These are phyloP conservation scores for Fragilaria crotonensis DNA, from an alignment of 108 stramenopile species.

Conservation along the genomic window DNA sequence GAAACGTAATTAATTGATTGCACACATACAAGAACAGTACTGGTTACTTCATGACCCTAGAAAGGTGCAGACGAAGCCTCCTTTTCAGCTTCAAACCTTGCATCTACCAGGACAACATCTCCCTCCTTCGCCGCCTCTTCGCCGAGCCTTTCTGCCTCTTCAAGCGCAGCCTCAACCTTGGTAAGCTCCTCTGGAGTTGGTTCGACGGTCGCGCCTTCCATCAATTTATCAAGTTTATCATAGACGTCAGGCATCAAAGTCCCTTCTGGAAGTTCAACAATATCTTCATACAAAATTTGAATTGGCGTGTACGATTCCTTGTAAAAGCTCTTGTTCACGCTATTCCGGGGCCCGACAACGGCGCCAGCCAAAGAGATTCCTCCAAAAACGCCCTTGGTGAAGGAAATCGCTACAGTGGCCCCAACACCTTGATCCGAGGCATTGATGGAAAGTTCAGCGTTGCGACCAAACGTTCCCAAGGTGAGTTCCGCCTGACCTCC, in stretches of 20 bases:
- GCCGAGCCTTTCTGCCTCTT: neutral
- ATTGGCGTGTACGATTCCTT: neutral
- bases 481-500: slow-evolving; percentile 8
- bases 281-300: neutral
- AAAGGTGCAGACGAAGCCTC: no score
- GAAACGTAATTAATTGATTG: no score
- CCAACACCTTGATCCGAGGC: slow-evolving; percentile 5
- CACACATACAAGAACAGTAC: no score
- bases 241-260: neutral
- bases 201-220: neutral
- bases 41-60: no score
- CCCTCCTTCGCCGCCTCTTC: slow-evolving; percentile 2
- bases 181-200: neutral
- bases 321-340: slow-evolving; percentile 67
- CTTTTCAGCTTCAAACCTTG: neutral
- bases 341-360: slow-evolving; percentile 36
- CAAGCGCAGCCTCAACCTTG: neutral
- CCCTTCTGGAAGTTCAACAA: neutral
- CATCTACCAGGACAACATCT: slow-evolving; percentile 3
- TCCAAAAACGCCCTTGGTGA: slow-evolving; percentile 54
- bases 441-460: neutral
- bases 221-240: neutral
- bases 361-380: slow-evolving; percentile 69
- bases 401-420: slow-evolving; percentile 37
- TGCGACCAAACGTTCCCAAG: neutral